Evolutionary conservation across 306 rosid genomes (phyloP).

Genomic region (Begonia loranthoides): DNA sequence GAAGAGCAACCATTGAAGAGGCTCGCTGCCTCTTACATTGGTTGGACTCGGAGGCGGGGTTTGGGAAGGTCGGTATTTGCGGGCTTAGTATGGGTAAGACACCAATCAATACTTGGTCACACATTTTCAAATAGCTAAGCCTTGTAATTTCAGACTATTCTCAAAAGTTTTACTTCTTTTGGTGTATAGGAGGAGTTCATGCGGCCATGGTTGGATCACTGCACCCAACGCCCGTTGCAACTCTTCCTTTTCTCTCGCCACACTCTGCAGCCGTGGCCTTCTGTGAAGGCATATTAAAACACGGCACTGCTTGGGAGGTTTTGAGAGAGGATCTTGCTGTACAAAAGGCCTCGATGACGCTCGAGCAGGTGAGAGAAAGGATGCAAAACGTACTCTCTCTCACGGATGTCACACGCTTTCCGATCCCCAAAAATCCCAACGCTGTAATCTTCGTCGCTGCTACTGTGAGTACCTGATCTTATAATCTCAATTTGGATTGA

Average conservation of each 20-base stretch:
- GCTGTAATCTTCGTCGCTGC: constrained; percentile 91
- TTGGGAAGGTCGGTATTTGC: constrained; percentile 94
- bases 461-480: constrained; percentile 57
- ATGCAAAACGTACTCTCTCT: constrained; percentile 83
- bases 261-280: constrained; percentile 96
- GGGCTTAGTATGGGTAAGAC: constrained; percentile 98
- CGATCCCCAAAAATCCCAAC: constrained; percentile 66
- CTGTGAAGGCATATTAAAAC: constrained; percentile 94
- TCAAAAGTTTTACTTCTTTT: constrained; percentile 8
- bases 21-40: constrained; percentile 83
- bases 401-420: constrained; percentile 98
- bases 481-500: too few relatives aligned
- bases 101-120: not conserved
- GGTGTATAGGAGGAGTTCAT: constrained; percentile 86
- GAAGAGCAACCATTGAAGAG: constrained; percentile 96
- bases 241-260: constrained; percentile 92
- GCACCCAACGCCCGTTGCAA: constrained; percentile 89
- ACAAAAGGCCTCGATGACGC: constrained; percentile 62
- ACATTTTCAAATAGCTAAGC: not conserved
- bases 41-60: constrained; percentile 80
- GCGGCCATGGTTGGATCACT: constrained; percentile 99
- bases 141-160: not conserved
- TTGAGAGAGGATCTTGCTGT: constrained; percentile 71
- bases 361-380: constrained; percentile 87
- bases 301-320: constrained; percentile 95